Conservation (phyloP, 2,329 filamentous ascomycete genomes). For the Cladophialophora carrionii region DNA sequence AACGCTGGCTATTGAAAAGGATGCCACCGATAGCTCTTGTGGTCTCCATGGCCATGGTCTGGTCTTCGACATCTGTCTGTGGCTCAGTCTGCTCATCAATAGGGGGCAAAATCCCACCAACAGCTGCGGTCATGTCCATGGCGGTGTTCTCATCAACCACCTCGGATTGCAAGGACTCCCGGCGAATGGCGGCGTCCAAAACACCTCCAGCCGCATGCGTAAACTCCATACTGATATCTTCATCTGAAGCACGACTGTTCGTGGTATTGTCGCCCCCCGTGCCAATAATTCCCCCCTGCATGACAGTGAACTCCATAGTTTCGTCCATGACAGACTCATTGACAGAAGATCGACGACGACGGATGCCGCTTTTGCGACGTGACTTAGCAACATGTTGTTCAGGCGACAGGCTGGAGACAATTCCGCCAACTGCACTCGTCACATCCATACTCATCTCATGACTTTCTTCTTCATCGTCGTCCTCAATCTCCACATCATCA, state of each 20-base stretch:
- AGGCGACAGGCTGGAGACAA: conserved; percentile 54
- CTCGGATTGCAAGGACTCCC: conserved; percentile 31
- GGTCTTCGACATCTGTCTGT: conserved; percentile 44
- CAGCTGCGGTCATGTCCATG: conserved; percentile 64
- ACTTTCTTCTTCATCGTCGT: conserved; percentile 55
- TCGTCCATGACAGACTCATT: conserved; percentile 50
- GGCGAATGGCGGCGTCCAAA: conserved; percentile 22
- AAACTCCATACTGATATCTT: conserved; percentile 54
- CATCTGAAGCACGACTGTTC: conserved; percentile 49
- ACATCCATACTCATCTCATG: conserved; percentile 93
- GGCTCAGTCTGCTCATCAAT: conserved; percentile 47
- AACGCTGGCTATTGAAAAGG: conserved; percentile 44
- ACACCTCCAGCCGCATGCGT: conserved; percentile 51
- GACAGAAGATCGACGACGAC: conserved; percentile 44
- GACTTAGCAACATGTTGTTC: conserved; percentile 42
- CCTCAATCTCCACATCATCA: conserved; percentile 42
- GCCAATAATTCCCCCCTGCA: conserved; percentile 55
- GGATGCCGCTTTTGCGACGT: conserved; percentile 43
- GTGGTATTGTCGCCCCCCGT: conserved; percentile 36
- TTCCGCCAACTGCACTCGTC: conserved; percentile 78
- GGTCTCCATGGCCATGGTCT: conserved; percentile 69
- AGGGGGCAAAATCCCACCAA: conserved; percentile 50
- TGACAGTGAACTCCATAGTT: conserved; percentile 61
- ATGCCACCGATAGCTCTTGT: conserved; percentile 68
- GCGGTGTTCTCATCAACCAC: conserved; percentile 45